Base-by-base conservation (phyloP, 2,329 filamentous ascomycete species). In the Tolypocladium nubicola region DNA sequence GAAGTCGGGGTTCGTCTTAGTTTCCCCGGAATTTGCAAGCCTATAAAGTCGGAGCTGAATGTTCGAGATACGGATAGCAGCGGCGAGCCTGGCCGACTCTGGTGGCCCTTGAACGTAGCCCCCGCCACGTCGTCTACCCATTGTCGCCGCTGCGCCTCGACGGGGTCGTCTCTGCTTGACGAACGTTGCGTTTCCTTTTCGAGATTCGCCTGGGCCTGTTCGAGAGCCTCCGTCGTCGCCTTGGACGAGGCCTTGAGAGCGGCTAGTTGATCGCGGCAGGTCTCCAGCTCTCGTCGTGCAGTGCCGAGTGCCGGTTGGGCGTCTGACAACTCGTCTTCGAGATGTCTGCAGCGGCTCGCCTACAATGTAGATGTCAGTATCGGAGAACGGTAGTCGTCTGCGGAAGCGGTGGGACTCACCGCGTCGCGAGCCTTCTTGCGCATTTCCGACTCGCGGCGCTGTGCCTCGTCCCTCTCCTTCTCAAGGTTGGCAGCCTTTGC, bases 351-450 rank as follows among this genome's bases (percentile, higher is more conserved):
- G n/a, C 80, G 79, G 23, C 74, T 74, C 39, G 88, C 88, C 81
- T 90, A 58, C 5, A 39, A 26, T 16, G 4, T 49, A 50, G n/a
- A 33, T 30, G 30, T 55, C 35, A 56, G 53, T 45, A 21, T 38
- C 21, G 26, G 19, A 9, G 43, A 8, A 6, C 19, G 8, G 19
- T 11, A 19, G 4, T 33, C 35, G 21, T 37, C 21, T 41, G 26
- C 30, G n/a, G 30, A 41, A 16, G 21, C 30, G 13, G 4, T 26
- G 23, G 30, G 47, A 75, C 85, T 73, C 79, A 91, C 88, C 66
- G 87, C 79, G 72, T 99, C 94, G 60, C 94, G 83, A 56, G 91
- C 88, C 73, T 95, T 97, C 69, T 88, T 90, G 63, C 94, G 82
- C 73, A 96, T 83, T 43, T 97, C 94, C 6, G 84, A 87, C 73